phyloP scores from a whole-genome alignment of 1,284 basidiomycete species.

The Pterulicium gracile region DNA sequence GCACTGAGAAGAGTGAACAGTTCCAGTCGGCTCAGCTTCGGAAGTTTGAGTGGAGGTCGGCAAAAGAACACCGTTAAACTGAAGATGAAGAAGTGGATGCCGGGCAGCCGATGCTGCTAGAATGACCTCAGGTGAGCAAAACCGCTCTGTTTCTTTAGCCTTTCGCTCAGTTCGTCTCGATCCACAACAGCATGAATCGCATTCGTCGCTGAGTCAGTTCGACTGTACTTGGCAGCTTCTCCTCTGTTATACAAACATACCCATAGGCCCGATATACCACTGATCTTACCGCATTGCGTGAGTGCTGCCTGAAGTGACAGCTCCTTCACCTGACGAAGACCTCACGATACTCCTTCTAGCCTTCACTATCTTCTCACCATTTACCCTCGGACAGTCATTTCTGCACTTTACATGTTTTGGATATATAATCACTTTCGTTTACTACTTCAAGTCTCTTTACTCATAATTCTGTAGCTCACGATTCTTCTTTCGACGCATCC shows the following conservation, averaged over 20 bases:
- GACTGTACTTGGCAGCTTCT: constrained; percentile 16
- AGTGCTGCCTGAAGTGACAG: neutral
- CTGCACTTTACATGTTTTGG: neutral
- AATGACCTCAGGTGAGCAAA: constrained; percentile 11
- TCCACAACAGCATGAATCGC: too few relatives aligned
- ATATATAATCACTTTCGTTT: neutral
- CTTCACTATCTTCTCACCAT: neutral
- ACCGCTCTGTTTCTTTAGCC: constrained; percentile 1
- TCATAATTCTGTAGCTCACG: neutral
- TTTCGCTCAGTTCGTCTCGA: too few relatives aligned
- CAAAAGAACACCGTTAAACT: constrained; percentile 47
- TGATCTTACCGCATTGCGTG: constrained; percentile 1
- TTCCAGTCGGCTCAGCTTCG: constrained; percentile 73
- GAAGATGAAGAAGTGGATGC: constrained; percentile 48
- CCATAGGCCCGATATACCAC: neutral
- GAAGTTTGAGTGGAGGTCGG: constrained; percentile 56
- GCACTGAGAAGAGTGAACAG: constrained; percentile 80
- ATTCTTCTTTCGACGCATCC: too few relatives aligned
- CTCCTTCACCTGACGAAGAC: too few relatives aligned
- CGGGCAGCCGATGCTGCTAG: constrained; percentile 44
- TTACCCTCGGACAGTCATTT: neutral
- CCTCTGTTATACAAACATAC: neutral
- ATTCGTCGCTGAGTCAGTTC: too few relatives aligned
- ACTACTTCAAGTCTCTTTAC: neutral
- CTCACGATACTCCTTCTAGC: too few relatives aligned